phyloP scores from a whole-genome alignment of 495 filamentous ascomycete genomes.

The Chaetomium cochliodes region DNA sequence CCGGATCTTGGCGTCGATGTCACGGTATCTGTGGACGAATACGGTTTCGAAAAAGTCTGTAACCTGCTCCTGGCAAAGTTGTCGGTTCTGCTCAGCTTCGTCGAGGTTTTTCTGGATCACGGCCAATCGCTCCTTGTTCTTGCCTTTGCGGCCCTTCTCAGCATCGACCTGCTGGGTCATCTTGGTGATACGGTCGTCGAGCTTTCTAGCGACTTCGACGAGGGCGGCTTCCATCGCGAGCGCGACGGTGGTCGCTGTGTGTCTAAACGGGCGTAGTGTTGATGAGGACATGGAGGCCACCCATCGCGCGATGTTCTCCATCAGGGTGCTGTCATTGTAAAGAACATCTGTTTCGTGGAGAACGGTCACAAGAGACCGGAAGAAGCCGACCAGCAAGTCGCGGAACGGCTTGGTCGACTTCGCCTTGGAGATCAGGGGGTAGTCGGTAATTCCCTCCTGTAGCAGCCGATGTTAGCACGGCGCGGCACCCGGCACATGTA shows the following conservation, averaged over 20 bases:
- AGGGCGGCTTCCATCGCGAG: slow-evolving; percentile 72
- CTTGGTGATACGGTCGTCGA: slow-evolving; percentile 63
- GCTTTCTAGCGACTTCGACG: slow-evolving; percentile 67
- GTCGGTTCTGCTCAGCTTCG: slow-evolving; percentile 62
- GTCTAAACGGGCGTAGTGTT: slow-evolving; percentile 78
- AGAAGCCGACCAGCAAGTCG: slow-evolving; percentile 71
- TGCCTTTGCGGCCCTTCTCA: slow-evolving; percentile 70
- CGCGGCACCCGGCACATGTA: slow-evolving; percentile 28
- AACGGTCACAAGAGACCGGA: slow-evolving; percentile 67
- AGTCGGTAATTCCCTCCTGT: slow-evolving; percentile 75
- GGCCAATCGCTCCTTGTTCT: slow-evolving; percentile 54
- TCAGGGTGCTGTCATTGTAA: slow-evolving; percentile 68
- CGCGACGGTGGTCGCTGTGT: slow-evolving; percentile 81
- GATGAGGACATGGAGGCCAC: slow-evolving; percentile 82
- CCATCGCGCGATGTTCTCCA: slow-evolving; percentile 87
- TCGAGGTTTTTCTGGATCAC: slow-evolving; percentile 65
- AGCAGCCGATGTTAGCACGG: slow-evolving; percentile 10
- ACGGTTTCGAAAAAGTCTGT: slow-evolving; percentile 83
- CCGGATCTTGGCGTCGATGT: slow-evolving; percentile 84
- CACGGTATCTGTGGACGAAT: slow-evolving; percentile 92
- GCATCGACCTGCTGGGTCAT: slow-evolving; percentile 78
- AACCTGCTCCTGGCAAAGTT: slow-evolving; percentile 63
- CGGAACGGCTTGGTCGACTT: slow-evolving; percentile 73
- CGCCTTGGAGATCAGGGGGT: slow-evolving; percentile 82
- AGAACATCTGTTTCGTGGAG: slow-evolving; percentile 72